These are phyloP conservation scores for Citrus sp. DNA, from an alignment of 345 rosid genomes.

Conservation along the genomic window DNA sequence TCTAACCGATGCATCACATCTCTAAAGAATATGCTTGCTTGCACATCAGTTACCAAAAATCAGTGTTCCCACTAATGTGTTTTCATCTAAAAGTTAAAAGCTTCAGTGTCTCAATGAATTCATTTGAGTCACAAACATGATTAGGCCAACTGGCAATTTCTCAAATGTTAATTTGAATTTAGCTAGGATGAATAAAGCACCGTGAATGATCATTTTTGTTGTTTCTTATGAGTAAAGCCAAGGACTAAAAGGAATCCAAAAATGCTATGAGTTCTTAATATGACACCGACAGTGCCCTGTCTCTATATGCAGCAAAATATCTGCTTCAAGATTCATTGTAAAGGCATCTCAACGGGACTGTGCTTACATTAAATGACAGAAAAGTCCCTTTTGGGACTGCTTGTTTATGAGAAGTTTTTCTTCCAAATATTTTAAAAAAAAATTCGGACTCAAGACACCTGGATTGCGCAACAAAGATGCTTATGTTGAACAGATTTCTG, in stretches of 20 bases:
- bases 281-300: neutral
- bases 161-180: neutral
- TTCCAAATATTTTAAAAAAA: no score
- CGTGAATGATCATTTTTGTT: neutral
- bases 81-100: neutral
- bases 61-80: neutral
- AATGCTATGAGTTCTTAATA: no score
- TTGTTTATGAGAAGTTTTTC: neutral
- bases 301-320: neutral
- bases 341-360: neutral
- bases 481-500: no score
- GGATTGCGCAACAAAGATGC: no score
- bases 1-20: neutral
- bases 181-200: no score
- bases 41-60: neutral
- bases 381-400: neutral
- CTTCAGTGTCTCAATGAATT: neutral
- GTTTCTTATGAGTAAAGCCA: neutral
- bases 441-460: no score
- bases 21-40: conserved; percentile 14
- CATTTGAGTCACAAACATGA: neutral
- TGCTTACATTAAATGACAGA: neutral
- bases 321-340: neutral
- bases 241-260: neutral
- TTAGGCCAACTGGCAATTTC: neutral